These are phyloP conservation scores for Penicillium goetzii DNA, from an alignment of 495 filamentous ascomycete genomes.

Conservation along the genomic window DNA sequence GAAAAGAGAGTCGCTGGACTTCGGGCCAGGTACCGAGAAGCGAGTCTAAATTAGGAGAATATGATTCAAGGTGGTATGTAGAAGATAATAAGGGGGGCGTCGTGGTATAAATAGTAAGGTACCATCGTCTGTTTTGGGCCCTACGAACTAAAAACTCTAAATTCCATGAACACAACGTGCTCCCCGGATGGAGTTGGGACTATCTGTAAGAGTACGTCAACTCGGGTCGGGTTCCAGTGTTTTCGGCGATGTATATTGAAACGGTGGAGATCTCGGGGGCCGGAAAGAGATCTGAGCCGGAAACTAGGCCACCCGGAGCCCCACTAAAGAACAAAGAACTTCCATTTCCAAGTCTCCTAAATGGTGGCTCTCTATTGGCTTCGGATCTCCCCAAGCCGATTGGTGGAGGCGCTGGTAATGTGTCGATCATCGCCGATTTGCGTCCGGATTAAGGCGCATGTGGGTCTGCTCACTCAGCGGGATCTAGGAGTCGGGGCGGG, in stretches of 20 bases:
- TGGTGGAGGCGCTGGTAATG: not conserved
- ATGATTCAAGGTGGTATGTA: not conserved
- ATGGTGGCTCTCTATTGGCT: not conserved
- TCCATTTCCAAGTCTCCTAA: not conserved
- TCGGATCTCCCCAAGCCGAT: not conserved
- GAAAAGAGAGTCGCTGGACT: not conserved
- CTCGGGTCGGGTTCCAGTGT: conserved; percentile 9
- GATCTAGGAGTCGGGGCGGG: no score
- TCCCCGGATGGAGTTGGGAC: not conserved
- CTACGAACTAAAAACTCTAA: conserved; percentile 4
- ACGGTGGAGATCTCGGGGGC: conserved; percentile 16
- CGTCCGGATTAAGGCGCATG: not conserved
- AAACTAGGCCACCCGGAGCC: not conserved
- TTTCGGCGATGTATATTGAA: conserved; percentile 15
- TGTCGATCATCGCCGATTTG: not conserved
- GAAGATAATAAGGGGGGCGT: not conserved
- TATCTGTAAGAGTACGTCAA: conserved; percentile 4
- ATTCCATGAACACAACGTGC: conserved; percentile 1
- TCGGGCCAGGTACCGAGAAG: not conserved
- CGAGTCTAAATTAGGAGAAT: not conserved
- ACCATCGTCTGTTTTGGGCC: not conserved
- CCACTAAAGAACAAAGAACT: not conserved
- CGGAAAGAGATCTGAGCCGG: conserved; percentile 12
- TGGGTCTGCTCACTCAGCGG: conserved; percentile 1
- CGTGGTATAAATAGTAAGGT: not conserved